phyloP scores from a whole-genome alignment of 768 basidiomycete species.

The Coprinopsis strossmayeri region DNA sequence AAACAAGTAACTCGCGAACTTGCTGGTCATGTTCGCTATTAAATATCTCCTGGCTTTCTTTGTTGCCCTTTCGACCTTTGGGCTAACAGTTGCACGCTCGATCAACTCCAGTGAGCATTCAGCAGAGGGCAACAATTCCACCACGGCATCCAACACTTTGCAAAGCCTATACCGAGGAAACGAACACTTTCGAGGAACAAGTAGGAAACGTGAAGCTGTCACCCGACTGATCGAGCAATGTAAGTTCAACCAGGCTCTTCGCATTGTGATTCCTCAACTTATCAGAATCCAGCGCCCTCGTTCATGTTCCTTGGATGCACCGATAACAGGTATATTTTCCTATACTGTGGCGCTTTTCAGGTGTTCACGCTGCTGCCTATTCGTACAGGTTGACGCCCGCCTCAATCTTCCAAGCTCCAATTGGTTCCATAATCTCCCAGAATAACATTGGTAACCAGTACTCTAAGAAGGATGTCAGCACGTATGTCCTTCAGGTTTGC shows the following conservation, averaged over 20 bases:
- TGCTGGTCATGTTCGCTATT: conserved; percentile 4
- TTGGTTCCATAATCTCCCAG: conserved; percentile 26
- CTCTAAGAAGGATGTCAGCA: conserved; percentile 24
- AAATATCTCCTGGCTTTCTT: background rate
- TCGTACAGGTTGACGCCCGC: conserved; percentile 19
- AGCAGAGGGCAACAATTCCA: conserved; percentile 1
- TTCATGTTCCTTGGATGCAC: conserved; percentile 33
- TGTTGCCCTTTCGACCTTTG: background rate
- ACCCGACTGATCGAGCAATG: conserved; percentile 15
- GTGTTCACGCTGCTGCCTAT: background rate
- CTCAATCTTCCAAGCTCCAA: conserved; percentile 26
- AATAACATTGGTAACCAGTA: conserved; percentile 32
- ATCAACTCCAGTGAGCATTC: background rate
- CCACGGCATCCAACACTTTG: conserved; percentile 13
- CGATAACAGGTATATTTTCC: conserved; percentile 23
- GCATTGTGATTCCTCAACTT: no score
- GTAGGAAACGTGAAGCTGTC: conserved; percentile 12
- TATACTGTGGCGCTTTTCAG: background rate
- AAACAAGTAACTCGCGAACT: background rate
- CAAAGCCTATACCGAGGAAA: conserved; percentile 22
- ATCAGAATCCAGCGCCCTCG: conserved; percentile 20
- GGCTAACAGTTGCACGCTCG: background rate
- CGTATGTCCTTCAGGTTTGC: conserved; percentile 20
- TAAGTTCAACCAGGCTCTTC: no score
- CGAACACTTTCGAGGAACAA: conserved; percentile 18